Base-by-base conservation (phyloP, 2,329 filamentous ascomycete genomes). In the Sporothrix sp. region DNA sequence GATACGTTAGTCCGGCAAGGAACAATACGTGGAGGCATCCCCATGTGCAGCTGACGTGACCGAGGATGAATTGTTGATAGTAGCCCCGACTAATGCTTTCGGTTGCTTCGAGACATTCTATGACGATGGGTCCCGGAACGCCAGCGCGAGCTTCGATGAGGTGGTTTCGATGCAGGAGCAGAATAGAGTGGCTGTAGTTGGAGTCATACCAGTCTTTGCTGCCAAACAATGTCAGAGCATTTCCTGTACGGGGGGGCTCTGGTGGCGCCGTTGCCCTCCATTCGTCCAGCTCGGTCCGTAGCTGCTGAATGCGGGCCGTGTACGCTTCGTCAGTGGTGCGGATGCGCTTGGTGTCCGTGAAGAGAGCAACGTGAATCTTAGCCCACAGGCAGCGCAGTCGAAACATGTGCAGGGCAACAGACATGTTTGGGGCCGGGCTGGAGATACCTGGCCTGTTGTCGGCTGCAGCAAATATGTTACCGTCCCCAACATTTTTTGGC, bases 201-300 rank as follows among this genome's bases (percentile, higher is more conserved):
- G 69, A 56, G 6, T 59, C 52, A 45, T 69, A 70, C 67, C 67
- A 69, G 8, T 62, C 61, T 7, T 52, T 54, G 2, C 66, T 66
- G 2, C 64, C 61, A 54, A 68, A 70, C 4, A 66, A 60, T 0
- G 62, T 61, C 7, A 63, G 32, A 3, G 39, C 23, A 9, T 18
- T n/a, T 1, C 39, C 39, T 1, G 25, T 30, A 2, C 39, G 25
- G 6, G 39, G 39, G 3, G 39, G 39, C 3, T 28, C 39, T 2
- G 39, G 39, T 6, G 39, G 39, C 13, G 39, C 39, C 2, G 39
- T 28, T 1, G 39, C 23, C 2, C 39, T 7, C 39, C 39, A 42
- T n/a, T 28, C 23, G 39, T 42, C 39, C 3, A 42, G 39, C n/a
- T 28, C 39, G 3, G 7, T 10, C 5, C 11, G 39, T 8, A 42